Conservation (phyloP, 352 stramenopile species). For the Aphanomyces astaci region DNA sequence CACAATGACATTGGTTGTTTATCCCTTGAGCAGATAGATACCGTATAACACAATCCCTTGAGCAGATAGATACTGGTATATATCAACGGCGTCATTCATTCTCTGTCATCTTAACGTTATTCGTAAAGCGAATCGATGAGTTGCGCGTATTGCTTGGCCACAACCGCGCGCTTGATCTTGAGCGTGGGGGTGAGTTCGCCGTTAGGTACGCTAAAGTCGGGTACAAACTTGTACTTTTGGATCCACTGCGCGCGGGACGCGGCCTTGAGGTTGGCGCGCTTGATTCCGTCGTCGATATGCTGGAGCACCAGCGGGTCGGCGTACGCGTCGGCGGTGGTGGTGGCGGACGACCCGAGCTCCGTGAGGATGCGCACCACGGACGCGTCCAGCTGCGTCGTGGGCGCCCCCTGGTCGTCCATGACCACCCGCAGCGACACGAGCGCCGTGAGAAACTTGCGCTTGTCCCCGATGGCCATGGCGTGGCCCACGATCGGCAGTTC, state of each 20-base stretch:
- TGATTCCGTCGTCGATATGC: slow-evolving; percentile 36
- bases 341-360: slow-evolving; percentile 31
- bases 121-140: slow-evolving; percentile 55
- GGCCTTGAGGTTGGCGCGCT: slow-evolving; percentile 21
- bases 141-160: slow-evolving; percentile 53
- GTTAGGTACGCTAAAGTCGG: slow-evolving; percentile 38
- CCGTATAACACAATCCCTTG: no score
- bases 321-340: slow-evolving; percentile 40
- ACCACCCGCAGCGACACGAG: slow-evolving; percentile 40
- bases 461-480: slow-evolving; percentile 54
- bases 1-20: no score
- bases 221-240: slow-evolving; percentile 37
- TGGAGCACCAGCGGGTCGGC: slow-evolving; percentile 26
- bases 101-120: not conserved
- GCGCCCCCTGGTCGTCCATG: slow-evolving; percentile 28
- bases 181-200: slow-evolving; percentile 75
- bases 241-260: slow-evolving; percentile 25
- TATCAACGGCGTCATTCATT: not conserved
- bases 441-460: slow-evolving; percentile 48
- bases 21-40: no score
- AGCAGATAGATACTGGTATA: no score
- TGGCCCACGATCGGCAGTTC: slow-evolving; percentile 39
- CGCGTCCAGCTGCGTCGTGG: slow-evolving; percentile 35
- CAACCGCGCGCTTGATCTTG: slow-evolving; percentile 64
- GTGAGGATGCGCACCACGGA: slow-evolving; percentile 32